These are phyloP conservation scores for Zelopaecilomyces penicillatus DNA, from an alignment of 2,329 filamentous ascomycete species.

Conservation along the genomic window DNA sequence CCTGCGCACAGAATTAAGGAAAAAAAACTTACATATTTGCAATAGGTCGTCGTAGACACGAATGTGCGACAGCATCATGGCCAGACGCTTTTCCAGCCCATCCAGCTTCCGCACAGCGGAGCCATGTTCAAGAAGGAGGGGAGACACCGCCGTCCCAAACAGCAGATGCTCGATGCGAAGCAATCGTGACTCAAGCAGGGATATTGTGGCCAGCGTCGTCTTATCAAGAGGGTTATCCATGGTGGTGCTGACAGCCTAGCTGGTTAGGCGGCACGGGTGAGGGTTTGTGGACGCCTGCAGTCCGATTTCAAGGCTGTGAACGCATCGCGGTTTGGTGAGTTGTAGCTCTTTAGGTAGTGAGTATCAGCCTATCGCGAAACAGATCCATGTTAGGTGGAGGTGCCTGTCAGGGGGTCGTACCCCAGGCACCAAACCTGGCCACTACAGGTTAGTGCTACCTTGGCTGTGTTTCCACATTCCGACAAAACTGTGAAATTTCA, in stretches of 20 bases:
- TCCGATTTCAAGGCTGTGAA: too few relatives aligned
- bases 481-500: too few relatives aligned
- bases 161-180: conserved; percentile 51
- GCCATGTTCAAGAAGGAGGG: conserved; percentile 24
- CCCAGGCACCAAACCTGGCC: too few relatives aligned
- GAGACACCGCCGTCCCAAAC: conserved; percentile 35
- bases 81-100: conserved; percentile 47
- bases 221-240: conserved; percentile 37
- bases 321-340: too few relatives aligned
- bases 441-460: too few relatives aligned
- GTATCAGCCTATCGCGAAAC: too few relatives aligned
- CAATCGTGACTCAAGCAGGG: conserved; percentile 50
- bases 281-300: too few relatives aligned
- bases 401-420: too few relatives aligned
- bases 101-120: conserved; percentile 37
- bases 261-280: background rate
- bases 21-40: conserved; percentile 44
- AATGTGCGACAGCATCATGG: conserved; percentile 38
- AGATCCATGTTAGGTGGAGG: too few relatives aligned
- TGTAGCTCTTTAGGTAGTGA: too few relatives aligned
- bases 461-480: too few relatives aligned
- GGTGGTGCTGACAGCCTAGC: background rate
- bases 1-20: too few relatives aligned
- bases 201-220: conserved; percentile 46
- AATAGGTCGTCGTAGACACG: conserved; percentile 52